Base-by-base conservation (phyloP, 345 rosid species). In the Draba incana region DNA sequence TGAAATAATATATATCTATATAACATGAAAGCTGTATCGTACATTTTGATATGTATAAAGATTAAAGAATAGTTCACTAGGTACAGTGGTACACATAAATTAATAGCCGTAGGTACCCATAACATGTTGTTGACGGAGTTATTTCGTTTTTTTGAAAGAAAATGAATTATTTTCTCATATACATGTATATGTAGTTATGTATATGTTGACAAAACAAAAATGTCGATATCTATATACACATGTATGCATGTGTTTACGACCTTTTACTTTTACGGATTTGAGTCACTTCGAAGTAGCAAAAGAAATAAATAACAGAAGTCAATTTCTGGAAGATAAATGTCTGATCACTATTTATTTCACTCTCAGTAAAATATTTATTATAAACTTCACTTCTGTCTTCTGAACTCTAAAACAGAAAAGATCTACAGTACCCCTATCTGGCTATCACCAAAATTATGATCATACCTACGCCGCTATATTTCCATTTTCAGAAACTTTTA, bases 301-400 rank as follows among this genome's bases (percentile, higher is more conserved):
- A 74, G 44, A 59, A 74, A 58, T 74, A 66, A 73, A 74, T 48
- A 16, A 61, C 69, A 30, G 51, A 74, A 68, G 68, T 74, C 73
- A 74, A 47, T 60, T 74, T 54, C 58, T 27, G 63, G 68, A 67
- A 61, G 78, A 67, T 67, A 68, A 62, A 68, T 75, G 78, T 75
- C 78, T 75, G 59, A 75, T 75, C 74, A 62, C 74, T 60, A 75
- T 68, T 75, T 53, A 75, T 68, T 75, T 75, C 74, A 55, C 69
- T 68, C 24, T 54, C 59, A 47, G 74, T 75, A 61, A 54, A 61
- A 38, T 41, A 67, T 51, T 52, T 51, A 6, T 33, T 33, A 66
- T 8, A 44, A 37, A 67, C 49, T 41, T 67, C 43, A 45, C 63
- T 74, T 74, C 60, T 47, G 45, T 74, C 43, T 46, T 74, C 78